A percentile compares a stretch with the other conserved stretches of the same genome.
Conservation (phyloP, 164 flowering plant genomes). For the Umbilicus rupestris region DNA sequence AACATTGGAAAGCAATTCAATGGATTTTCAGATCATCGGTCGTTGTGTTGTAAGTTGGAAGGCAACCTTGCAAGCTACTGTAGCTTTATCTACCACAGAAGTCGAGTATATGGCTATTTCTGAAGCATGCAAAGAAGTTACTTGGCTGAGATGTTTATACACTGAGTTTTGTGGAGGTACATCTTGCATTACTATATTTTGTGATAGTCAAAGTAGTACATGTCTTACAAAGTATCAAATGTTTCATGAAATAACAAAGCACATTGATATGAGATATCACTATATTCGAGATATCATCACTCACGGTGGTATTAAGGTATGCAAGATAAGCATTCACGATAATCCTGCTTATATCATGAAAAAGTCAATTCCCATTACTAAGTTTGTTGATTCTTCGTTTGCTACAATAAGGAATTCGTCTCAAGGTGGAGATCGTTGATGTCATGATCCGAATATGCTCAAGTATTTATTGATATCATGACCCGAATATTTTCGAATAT, state of each 20-base stretch:
- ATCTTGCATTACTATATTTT: neutral
- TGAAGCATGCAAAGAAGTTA: neutral
- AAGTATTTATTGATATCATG: no score
- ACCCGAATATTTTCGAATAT: no score
- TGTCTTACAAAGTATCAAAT: neutral
- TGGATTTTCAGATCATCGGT: conserved; percentile 1
- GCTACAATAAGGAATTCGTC: no score
- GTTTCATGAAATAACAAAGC: neutral
- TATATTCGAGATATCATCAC: neutral
- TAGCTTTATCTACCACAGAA: neutral
- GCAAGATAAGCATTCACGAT: neutral
- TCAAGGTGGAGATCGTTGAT: no score
- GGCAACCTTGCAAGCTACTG: neutral
- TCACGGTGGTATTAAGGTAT: neutral
- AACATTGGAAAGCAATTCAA: conserved; percentile 1
- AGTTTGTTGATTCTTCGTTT: no score
- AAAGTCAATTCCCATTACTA: no score
- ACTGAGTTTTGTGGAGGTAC: neutral
- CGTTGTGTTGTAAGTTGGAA: neutral
- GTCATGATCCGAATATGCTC: no score
- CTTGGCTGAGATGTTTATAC: neutral
- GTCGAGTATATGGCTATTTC: conserved; percentile 2
- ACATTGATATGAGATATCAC: neutral
- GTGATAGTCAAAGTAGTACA: conserved; percentile 3
- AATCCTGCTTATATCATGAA: no score